Evolutionary conservation across 2,329 filamentous ascomycete genomes (phyloP).

Genomic region (Chrysoporthe deuterocubensis): DNA sequence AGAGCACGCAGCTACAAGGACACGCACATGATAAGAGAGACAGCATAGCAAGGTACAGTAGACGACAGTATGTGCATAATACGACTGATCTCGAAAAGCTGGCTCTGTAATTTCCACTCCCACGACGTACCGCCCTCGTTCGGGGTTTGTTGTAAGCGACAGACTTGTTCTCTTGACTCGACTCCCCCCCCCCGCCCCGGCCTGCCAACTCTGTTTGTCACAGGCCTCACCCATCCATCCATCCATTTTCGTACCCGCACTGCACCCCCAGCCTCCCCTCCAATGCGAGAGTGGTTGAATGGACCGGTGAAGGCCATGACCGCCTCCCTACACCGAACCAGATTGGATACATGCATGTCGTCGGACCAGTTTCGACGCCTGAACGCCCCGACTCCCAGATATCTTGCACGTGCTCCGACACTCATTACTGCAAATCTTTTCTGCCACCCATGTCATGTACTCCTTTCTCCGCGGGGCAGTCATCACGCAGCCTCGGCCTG

Average conservation of each 20-base stretch:
- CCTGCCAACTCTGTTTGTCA: background rate
- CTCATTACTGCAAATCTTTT: conserved; percentile 12
- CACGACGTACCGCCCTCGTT: conserved; percentile 8
- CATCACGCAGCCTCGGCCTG: conserved; percentile 1
- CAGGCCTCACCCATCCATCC: conserved; percentile 1
- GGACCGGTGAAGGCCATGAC: background rate
- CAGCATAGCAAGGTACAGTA: background rate
- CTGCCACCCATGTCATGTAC: background rate
- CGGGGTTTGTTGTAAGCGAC: conserved; percentile 25
- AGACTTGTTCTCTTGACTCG: conserved; percentile 18
- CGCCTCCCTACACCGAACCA: conserved; percentile 17
- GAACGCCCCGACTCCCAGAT: conserved; percentile 22
- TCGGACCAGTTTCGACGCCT: conserved; percentile 24
- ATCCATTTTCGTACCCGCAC: background rate
- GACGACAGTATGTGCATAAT: conserved; percentile 12
- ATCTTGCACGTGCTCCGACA: conserved; percentile 13
- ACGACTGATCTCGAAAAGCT: conserved; percentile 7
- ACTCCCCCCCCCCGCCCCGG: background rate
- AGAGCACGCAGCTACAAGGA: background rate
- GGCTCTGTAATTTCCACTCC: background rate
- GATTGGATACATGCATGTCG: conserved; percentile 21
- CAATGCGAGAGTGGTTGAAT: conserved; percentile 6
- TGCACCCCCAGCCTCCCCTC: background rate
- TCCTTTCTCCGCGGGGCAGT: background rate
- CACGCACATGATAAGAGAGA: background rate